phyloP scores from a whole-genome alignment of 306 rosid species.

The Astragalus membranaceus region DNA sequence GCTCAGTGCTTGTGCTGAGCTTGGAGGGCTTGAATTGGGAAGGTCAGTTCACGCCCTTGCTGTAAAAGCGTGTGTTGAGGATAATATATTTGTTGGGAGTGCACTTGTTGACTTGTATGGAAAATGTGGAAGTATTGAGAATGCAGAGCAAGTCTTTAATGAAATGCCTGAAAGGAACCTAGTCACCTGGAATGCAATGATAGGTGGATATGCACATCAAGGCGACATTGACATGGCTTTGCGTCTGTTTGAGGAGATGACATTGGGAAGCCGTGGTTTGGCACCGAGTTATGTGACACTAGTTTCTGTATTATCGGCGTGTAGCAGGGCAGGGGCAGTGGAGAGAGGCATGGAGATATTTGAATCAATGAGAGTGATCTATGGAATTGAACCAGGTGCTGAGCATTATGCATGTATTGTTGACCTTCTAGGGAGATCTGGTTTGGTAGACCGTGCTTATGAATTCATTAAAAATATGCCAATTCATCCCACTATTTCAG shows the following conservation, averaged over 20 bases:
- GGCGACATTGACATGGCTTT: conserved; percentile 67
- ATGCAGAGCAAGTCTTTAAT: conserved; percentile 49
- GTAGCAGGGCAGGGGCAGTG: conserved; percentile 76
- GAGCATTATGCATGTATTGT: conserved; percentile 88
- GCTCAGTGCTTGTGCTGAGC: conserved; percentile 75
- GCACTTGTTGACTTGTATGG: conserved; percentile 89
- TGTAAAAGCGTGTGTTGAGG: conserved; percentile 59
- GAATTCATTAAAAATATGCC: conserved; percentile 66
- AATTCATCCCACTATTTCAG: conserved; percentile 53
- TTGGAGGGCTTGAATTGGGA: conserved; percentile 70
- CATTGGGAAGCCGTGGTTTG: conserved; percentile 9
- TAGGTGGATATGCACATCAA: conserved; percentile 69
- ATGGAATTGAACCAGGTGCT: conserved; percentile 56
- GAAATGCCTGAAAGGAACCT: conserved; percentile 59
- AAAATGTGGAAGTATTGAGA: conserved; percentile 67
- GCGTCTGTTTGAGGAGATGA: conserved; percentile 57
- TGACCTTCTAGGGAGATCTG: conserved; percentile 74
- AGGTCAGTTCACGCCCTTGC: conserved; percentile 72
- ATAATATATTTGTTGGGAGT: conserved; percentile 71
- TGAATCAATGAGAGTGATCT: conserved; percentile 50
- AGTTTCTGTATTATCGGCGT: conserved; percentile 67
- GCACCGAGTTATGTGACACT: conserved; percentile 62
- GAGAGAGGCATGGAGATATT: conserved; percentile 63
- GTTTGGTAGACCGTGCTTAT: conserved; percentile 77
- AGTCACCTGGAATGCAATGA: conserved; percentile 69